phyloP scores from a whole-genome alignment of 2,329 filamentous ascomycete genomes.

The Arthrinium puccinioides region DNA sequence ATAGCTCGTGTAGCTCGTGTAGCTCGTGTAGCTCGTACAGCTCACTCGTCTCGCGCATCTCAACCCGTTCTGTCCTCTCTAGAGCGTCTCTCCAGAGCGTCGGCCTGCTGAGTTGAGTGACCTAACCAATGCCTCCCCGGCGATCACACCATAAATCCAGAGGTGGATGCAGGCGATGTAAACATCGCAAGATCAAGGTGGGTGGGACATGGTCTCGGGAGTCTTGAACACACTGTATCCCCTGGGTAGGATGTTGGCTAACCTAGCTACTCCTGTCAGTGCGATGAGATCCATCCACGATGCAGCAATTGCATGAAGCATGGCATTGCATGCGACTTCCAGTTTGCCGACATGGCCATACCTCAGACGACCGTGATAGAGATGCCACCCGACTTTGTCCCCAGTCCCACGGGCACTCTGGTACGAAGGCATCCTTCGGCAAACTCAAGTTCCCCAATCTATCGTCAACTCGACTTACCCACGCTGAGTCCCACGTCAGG shows the following conservation, averaged over 20 bases:
- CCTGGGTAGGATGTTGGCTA: too few species aligned
- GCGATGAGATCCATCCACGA: constrained; percentile 57
- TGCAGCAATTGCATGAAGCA: constrained; percentile 63
- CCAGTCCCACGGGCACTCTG: neutral
- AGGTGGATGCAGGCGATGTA: constrained; percentile 59
- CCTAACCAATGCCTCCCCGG: constrained; percentile 62
- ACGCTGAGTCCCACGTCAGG: too few species aligned
- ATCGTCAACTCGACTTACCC: too few species aligned
- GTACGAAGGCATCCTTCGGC: too few species aligned
- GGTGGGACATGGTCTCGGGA: neutral
- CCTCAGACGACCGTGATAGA: too few species aligned
- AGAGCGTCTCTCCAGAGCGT: too few species aligned
- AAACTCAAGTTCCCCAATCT: neutral
- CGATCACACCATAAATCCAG: constrained; percentile 65
- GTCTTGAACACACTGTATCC: neutral
- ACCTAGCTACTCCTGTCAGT: too few species aligned
- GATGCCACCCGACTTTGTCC: neutral
- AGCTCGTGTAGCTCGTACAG: too few species aligned
- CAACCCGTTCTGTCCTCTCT: too few species aligned
- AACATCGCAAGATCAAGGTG: constrained; percentile 65
- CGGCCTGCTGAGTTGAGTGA: too few species aligned
- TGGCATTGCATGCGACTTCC: constrained; percentile 60
- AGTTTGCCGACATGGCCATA: constrained; percentile 40
- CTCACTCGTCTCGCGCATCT: too few species aligned
- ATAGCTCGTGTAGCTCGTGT: too few species aligned